Evolutionary conservation across 1,284 basidiomycete genomes (phyloP).

Genomic region (Athelia psychrophila): DNA sequence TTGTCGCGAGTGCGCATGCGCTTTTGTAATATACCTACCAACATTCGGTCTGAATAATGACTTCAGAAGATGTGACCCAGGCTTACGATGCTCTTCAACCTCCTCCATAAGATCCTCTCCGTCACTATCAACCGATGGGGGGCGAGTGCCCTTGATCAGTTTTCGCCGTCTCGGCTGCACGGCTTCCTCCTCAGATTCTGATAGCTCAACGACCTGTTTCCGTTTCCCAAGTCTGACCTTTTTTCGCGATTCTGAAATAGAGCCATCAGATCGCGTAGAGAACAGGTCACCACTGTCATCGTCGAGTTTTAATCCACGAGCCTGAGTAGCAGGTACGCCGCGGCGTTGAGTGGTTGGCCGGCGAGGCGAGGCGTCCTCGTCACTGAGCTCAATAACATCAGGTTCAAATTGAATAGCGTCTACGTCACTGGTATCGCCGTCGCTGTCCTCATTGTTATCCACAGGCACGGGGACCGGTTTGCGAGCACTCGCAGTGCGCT

Average conservation of each 20-base stretch:
- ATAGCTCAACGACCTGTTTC: not conserved
- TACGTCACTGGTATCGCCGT: slow-evolving; percentile 41
- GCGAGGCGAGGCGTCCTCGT: slow-evolving; percentile 30
- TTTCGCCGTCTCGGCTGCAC: slow-evolving; percentile 35
- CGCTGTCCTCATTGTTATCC: slow-evolving; percentile 13
- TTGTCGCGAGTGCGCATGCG: slow-evolving; percentile 33
- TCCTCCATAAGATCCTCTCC: slow-evolving; percentile 53
- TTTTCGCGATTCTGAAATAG: slow-evolving; percentile 6
- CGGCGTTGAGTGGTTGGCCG: slow-evolving; percentile 27
- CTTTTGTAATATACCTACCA: slow-evolving; percentile 56
- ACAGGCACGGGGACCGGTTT: not conserved
- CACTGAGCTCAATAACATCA: slow-evolving; percentile 25
- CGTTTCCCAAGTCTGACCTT: not conserved
- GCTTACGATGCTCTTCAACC: slow-evolving; percentile 55
- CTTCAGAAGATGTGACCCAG: not conserved
- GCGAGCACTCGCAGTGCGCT: no score
- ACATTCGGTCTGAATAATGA: slow-evolving; percentile 2
- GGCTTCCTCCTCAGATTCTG: slow-evolving; percentile 16
- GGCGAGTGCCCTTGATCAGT: slow-evolving; percentile 45
- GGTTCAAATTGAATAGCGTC: slow-evolving; percentile 49
- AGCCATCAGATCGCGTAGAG: not conserved
- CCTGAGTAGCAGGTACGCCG: slow-evolving; percentile 9
- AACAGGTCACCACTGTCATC: not conserved
- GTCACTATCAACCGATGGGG: slow-evolving; percentile 43
- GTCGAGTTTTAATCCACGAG: not conserved